phyloP scores from a whole-genome alignment of 768 basidiomycete genomes.

The Boletus tylopilopsis region DNA sequence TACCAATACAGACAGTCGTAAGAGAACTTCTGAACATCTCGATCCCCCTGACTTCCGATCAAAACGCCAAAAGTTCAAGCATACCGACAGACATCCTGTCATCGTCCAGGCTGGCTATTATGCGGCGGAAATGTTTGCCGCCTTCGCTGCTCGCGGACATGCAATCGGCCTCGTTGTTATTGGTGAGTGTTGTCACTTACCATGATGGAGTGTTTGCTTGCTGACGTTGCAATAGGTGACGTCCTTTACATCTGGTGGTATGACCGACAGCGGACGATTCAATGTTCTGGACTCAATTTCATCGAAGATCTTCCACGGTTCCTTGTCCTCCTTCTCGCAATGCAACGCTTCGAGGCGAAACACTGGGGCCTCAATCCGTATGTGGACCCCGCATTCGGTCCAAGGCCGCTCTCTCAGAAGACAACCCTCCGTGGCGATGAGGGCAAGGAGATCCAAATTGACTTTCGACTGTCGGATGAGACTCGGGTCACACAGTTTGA shows the following conservation, averaged over 20 bases:
- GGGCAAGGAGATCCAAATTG: background rate
- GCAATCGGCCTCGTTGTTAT: too few species aligned
- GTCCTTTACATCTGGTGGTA: background rate
- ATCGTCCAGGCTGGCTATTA: too few species aligned
- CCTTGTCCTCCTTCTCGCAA: slow-evolving; percentile 2
- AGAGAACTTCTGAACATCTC: background rate
- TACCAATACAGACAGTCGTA: background rate
- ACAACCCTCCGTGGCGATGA: background rate
- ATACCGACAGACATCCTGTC: too few species aligned
- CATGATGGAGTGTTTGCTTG: too few species aligned
- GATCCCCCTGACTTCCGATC: background rate
- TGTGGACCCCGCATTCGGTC: background rate
- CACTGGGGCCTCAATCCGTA: slow-evolving; percentile 8
- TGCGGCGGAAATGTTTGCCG: too few species aligned
- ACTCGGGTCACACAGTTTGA: slow-evolving; percentile 1
- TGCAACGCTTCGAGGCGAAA: slow-evolving; percentile 3
- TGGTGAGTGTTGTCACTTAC: too few species aligned
- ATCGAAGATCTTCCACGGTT: slow-evolving; percentile 12
- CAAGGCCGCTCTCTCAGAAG: background rate
- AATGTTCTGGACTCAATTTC: slow-evolving; percentile 8
- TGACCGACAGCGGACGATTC: background rate
- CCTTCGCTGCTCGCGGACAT: too few species aligned
- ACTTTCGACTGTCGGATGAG: background rate
- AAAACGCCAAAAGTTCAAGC: background rate
- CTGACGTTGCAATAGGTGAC: background rate